phyloP scores from a whole-genome alignment of 2,329 filamentous ascomycete genomes.

The Fusarium citri region DNA sequence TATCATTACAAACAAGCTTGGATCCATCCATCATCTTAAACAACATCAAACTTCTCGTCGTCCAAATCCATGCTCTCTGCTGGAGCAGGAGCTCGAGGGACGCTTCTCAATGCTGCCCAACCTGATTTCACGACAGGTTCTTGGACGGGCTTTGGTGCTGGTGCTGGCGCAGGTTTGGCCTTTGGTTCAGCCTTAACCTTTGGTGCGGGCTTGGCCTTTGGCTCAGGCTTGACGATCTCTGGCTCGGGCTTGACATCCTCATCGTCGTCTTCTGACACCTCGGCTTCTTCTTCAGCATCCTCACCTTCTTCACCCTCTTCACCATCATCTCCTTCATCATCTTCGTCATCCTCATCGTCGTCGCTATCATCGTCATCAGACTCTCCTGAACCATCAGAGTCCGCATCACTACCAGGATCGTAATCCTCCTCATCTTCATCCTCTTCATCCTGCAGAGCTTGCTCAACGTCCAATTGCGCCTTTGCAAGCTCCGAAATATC shows the following conservation, averaged over 20 bases:
- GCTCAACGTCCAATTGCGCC: conserved; percentile 63
- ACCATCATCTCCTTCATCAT: conserved; percentile 53
- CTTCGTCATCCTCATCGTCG: conserved; percentile 55
- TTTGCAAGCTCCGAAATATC: conserved; percentile 62
- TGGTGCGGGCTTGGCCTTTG: conserved; percentile 30
- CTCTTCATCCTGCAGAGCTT: conserved; percentile 68
- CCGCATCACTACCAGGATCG: conserved; percentile 70
- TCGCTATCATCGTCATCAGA: conserved; percentile 63
- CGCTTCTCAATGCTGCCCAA: conserved; percentile 49
- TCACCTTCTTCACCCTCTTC: conserved; percentile 47
- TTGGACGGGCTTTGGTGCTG: conserved; percentile 11
- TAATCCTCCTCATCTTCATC: conserved; percentile 76
- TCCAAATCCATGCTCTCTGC: conserved; percentile 50
- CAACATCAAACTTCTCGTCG: conserved; percentile 51
- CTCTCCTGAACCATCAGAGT: conserved; percentile 69
- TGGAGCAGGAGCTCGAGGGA: conserved; percentile 32
- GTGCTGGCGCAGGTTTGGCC: neutral
- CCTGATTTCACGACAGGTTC: conserved; percentile 44
- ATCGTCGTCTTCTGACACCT: conserved; percentile 39
- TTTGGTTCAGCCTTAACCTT: neutral
- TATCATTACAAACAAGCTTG: conserved; percentile 22
- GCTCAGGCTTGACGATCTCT: neutral
- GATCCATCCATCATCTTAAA: conserved; percentile 22
- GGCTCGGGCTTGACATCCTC: conserved; percentile 28
- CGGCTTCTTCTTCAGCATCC: conserved; percentile 40